A percentile compares a stretch with the other conserved stretches of the same genome.
Conservation (phyloP, 2,329 filamentous ascomycete species). For the Aureobasidium musti region DNA sequence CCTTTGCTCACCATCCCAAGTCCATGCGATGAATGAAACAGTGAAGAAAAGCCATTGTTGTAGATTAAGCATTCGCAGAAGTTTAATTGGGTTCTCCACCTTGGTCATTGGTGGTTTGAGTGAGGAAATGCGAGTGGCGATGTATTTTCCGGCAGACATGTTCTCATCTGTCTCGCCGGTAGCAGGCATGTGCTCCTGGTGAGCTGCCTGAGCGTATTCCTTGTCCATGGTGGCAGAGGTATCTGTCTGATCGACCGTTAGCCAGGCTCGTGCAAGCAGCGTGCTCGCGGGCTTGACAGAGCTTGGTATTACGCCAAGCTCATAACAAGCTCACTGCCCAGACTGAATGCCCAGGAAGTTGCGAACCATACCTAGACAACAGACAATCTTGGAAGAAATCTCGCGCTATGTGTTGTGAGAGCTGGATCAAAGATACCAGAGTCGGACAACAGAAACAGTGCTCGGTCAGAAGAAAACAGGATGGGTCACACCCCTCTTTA, state of each 20-base stretch:
- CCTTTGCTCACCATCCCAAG: slow-evolving; percentile 38
- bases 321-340: slow-evolving; percentile 19
- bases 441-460: background rate
- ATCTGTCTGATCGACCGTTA: background rate
- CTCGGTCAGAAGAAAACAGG: background rate
- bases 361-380: background rate
- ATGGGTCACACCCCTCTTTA: slow-evolving; percentile 10
- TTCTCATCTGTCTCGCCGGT: slow-evolving; percentile 32
- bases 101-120: slow-evolving; percentile 59
- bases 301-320: slow-evolving; percentile 13
- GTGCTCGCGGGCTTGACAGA: slow-evolving; percentile 11
- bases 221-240: slow-evolving; percentile 14
- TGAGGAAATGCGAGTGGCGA: slow-evolving; percentile 56
- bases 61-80: slow-evolving; percentile 51
- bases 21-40: slow-evolving; percentile 31
- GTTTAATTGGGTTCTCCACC: slow-evolving; percentile 52
- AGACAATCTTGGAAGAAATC: background rate
- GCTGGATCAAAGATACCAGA: background rate
- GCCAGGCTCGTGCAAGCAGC: background rate
- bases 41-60: slow-evolving; percentile 61
- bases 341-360: background rate
- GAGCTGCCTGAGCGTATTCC: slow-evolving; percentile 12
- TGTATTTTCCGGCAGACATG: slow-evolving; percentile 51
- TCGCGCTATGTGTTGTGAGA: background rate
- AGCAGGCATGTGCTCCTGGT: slow-evolving; percentile 19